Base-by-base conservation (phyloP, 805 yeast species). In the Candida saitoana region DNA sequence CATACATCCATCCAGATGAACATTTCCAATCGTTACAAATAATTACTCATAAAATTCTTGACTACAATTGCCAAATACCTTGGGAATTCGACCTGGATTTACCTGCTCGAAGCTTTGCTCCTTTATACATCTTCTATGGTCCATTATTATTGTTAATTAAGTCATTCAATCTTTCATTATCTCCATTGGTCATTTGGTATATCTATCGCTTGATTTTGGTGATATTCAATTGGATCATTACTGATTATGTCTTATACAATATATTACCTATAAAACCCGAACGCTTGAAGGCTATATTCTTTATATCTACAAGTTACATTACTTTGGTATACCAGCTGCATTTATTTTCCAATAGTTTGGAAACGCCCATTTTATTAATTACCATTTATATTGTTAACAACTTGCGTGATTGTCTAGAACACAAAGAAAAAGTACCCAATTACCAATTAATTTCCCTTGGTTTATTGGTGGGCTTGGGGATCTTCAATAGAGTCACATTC, bases 1-100 rank as follows among this genome's bases (percentile, higher is more conserved):
- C 96, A 0, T 93, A 95, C 57, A 81, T 93, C 37, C 99, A 95
- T 51, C 99, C 99, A 0, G 99, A 93, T 69, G 99, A 93, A 65
- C 96, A 90, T 59, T 87, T 87, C 59, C 99, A 95, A 59, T 77
- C 82, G n/a, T 76, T 95, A 37, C 95, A 89, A 58, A 83, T 84
- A 0, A 55, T 91, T 18, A 71, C 81, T 9, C 57, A 62, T 52
- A 57, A 60, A 53, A 50, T 75, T 18, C 68, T 80, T 58, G 73
- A 67, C 58, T 43, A 61, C 69, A 19, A 69, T 62, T 57, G 63
- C 6, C 66, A 70, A 11, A 52, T 73, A 1, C 90, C 97, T 0
- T 91, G 99, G 99, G 99, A 91, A 58, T 93, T 87, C 62, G 52
- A 63, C 4, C 40, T 62, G 1, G 67, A 60, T 2, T 52, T 54